Evolutionary conservation across 345 rosid genomes (phyloP).

Genomic region (Zanthoxylum bungeanum): DNA sequence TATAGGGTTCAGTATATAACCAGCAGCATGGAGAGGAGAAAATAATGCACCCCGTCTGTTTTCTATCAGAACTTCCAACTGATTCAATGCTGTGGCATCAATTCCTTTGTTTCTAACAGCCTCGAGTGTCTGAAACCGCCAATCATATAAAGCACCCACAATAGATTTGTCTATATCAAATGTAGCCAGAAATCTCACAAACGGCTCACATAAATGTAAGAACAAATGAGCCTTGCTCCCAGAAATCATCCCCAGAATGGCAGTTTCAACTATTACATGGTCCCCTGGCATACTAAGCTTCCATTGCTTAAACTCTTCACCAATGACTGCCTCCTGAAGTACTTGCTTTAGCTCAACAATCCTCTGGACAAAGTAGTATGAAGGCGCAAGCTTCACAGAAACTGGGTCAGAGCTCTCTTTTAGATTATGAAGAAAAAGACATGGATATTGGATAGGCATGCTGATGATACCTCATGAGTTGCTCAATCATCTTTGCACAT

Average conservation of each 20-base stretch:
- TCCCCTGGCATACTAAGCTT: constrained; percentile 26
- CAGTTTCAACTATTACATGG: constrained; percentile 31
- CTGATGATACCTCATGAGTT: constrained; percentile 30
- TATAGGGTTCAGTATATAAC: constrained; percentile 43
- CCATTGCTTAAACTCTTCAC: constrained; percentile 54
- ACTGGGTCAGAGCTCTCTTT: constrained; percentile 21
- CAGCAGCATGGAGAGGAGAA: constrained; percentile 52
- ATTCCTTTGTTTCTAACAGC: constrained; percentile 25
- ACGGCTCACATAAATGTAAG: constrained; percentile 42
- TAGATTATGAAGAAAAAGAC: constrained; percentile 16
- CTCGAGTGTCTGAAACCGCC: constrained; percentile 42
- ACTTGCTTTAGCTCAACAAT: constrained; percentile 35
- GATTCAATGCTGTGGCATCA: constrained; percentile 30
- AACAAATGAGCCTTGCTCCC: constrained; percentile 35
- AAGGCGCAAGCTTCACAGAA: constrained; percentile 32
- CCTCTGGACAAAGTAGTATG: constrained; percentile 29
- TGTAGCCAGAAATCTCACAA: constrained; percentile 25
- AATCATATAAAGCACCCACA: constrained; percentile 35
- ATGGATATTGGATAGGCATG: constrained; percentile 20
- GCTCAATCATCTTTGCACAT: constrained; percentile 39
- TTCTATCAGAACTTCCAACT: constrained; percentile 38
- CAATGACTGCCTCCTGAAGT: constrained; percentile 31
- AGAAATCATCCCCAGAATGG: constrained; percentile 41
- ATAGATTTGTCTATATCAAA: constrained; percentile 35
- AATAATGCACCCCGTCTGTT: constrained; percentile 43